Evolutionary conservation across 2,329 filamentous ascomycete species (phyloP).

Genomic region (Ophiostoma ulmi): DNA sequence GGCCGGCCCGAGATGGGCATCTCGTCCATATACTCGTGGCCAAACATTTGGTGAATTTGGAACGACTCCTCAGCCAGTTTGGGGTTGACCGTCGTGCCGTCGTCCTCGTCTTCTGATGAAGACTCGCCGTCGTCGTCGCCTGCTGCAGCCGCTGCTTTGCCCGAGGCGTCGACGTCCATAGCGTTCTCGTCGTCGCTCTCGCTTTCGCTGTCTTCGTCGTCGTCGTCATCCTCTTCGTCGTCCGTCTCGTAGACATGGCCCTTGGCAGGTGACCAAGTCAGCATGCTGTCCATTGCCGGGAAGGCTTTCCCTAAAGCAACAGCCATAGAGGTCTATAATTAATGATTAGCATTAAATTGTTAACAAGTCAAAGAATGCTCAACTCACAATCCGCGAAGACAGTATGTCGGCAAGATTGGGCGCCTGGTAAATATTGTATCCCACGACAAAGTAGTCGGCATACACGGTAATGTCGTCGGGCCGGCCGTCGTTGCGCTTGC

Average conservation of each 20-base stretch:
- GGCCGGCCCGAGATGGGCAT: constrained; percentile 63
- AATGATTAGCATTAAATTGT: not conserved
- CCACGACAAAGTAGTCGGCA: constrained; percentile 59
- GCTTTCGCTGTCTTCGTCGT: constrained; percentile 15
- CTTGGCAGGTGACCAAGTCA: constrained; percentile 51
- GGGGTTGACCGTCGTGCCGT: constrained; percentile 36
- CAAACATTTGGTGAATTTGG: constrained; percentile 52
- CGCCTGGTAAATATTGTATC: constrained; percentile 63
- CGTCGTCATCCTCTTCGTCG: constrained; percentile 20
- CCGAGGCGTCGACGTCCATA: constrained; percentile 20
- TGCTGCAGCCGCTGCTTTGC: constrained; percentile 29
- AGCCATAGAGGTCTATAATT: constrained; percentile 45
- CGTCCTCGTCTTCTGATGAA: not conserved
- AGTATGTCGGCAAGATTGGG: constrained; percentile 57
- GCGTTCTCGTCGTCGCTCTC: constrained; percentile 17
- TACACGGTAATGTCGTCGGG: constrained; percentile 55
- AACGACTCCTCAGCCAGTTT: constrained; percentile 55
- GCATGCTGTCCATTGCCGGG: constrained; percentile 45
- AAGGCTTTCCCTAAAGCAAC: constrained; percentile 51
- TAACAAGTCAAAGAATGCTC: not conserved
- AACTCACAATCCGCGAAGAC: constrained; percentile 45
- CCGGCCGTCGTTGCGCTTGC: constrained; percentile 44
- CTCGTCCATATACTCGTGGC: constrained; percentile 62
- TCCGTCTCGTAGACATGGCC: constrained; percentile 48
- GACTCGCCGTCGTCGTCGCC: constrained; percentile 34